A percentile compares a stretch with the other conserved stretches of the same genome.
Conservation (phyloP, 768 basidiomycete species). For the Hemileccinum rubropunctum region DNA sequence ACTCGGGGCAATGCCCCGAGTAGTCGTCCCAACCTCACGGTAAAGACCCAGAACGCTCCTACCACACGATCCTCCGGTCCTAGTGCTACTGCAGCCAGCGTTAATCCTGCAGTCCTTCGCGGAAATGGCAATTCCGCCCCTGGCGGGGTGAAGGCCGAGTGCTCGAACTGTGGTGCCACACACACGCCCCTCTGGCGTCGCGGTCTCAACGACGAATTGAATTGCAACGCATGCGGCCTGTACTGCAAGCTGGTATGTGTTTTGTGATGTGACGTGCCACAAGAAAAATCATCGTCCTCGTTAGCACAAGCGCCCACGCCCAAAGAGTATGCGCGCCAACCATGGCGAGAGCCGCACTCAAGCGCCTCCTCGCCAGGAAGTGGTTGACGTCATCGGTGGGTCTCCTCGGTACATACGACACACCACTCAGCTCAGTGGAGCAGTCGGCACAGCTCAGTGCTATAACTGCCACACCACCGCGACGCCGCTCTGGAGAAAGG, state of each 20-base stretch:
- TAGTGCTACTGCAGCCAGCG: conserved; percentile 61
- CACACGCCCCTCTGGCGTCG: conserved; percentile 87
- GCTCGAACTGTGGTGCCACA: conserved; percentile 85
- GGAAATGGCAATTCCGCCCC: conserved; percentile 40
- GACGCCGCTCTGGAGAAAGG: conserved; percentile 87
- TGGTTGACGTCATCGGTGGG: conserved; percentile 71
- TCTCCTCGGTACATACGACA: conserved; percentile 32
- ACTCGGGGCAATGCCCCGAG: conserved; percentile 45
- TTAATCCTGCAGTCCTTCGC: conserved; percentile 43
- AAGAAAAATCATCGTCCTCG: neutral
- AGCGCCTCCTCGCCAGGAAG: conserved; percentile 61
- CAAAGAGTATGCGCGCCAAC: conserved; percentile 80
- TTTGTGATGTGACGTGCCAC: neutral
- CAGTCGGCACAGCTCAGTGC: conserved; percentile 63
- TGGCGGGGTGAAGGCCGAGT: conserved; percentile 73
- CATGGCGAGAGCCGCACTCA: conserved; percentile 72
- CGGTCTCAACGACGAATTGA: conserved; percentile 83
- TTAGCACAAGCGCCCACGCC: conserved; percentile 84
- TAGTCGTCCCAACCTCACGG: conserved; percentile 57
- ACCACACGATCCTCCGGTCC: conserved; percentile 56
- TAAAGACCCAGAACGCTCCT: conserved; percentile 49
- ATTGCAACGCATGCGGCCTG: conserved; percentile 85
- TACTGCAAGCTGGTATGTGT: conserved; percentile 78
- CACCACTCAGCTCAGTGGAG: conserved; percentile 27
- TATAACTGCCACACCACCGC: conserved; percentile 89